A percentile compares a stretch with the other conserved stretches of the same genome.
Evolutionary conservation across 257 asterid species (phyloP).

Genomic region (Ajuga chamaepitys): DNA sequence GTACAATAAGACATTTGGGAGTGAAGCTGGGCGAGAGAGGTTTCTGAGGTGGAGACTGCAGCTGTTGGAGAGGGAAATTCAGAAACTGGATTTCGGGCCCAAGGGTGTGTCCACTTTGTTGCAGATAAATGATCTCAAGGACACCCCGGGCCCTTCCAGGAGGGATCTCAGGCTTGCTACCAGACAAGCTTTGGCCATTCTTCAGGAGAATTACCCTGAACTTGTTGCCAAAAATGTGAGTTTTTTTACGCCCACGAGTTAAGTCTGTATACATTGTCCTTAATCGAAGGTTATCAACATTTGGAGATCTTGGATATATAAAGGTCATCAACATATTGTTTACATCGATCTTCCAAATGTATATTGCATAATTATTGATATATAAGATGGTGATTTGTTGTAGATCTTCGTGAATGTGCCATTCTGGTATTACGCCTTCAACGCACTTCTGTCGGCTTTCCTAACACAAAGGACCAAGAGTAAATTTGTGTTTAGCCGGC

Average conservation of each 20-base stretch:
- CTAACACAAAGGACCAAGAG: slow-evolving; percentile 50
- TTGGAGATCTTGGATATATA: too few species aligned
- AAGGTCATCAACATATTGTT: too few species aligned
- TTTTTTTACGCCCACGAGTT: too few species aligned
- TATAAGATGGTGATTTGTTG: not conserved
- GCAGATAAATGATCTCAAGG: slow-evolving; percentile 57
- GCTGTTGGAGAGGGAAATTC: slow-evolving; percentile 51
- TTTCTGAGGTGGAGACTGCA: slow-evolving; percentile 65
- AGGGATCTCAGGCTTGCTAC: slow-evolving; percentile 45
- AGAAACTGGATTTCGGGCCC: slow-evolving; percentile 45
- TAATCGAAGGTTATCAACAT: too few species aligned
- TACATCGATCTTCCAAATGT: too few species aligned
- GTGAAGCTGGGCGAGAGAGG: slow-evolving; percentile 36
- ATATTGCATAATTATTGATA: not conserved
- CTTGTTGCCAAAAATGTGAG: slow-evolving; percentile 55
- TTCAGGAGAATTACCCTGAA: slow-evolving; percentile 67
- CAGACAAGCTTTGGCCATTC: slow-evolving; percentile 35
- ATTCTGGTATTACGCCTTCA: slow-evolving; percentile 66
- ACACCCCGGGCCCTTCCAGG: slow-evolving; percentile 43
- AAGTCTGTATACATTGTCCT: too few species aligned
- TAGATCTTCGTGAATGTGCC: slow-evolving; percentile 65
- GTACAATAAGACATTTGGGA: slow-evolving; percentile 39
- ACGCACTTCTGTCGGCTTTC: slow-evolving; percentile 49
- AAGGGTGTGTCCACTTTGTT: slow-evolving; percentile 35
- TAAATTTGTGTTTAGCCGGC: slow-evolving; percentile 53